A percentile compares a stretch with the other conserved stretches of the same genome.
Conservation (phyloP, 1,284 basidiomycete species). For the Tilletia walkeri region DNA sequence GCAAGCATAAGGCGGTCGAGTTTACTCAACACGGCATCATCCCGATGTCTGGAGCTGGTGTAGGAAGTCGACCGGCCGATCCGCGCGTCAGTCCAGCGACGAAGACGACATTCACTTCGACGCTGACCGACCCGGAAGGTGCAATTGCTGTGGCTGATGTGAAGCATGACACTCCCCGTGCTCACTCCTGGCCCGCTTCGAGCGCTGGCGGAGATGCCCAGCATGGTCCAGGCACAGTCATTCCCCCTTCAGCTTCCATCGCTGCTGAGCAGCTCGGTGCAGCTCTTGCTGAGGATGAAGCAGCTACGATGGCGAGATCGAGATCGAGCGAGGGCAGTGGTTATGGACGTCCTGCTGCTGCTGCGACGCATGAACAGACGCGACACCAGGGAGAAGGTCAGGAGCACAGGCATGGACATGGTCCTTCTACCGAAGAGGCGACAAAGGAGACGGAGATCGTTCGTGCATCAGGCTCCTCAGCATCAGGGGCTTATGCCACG, state of each 20-base stretch:
- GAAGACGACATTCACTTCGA: constrained; percentile 14
- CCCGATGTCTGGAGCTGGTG: neutral
- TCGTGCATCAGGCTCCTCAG: no score
- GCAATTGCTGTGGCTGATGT: neutral
- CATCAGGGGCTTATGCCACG: no score
- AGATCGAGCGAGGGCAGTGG: no score
- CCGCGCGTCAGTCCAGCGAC: neutral
- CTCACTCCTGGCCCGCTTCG: neutral
- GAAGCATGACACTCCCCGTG: no score
- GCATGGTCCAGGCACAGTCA: neutral
- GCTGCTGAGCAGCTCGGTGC: constrained; percentile 1
- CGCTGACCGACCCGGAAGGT: neutral
- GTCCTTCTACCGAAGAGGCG: no score
- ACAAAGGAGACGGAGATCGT: no score
- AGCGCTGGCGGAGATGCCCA: neutral
- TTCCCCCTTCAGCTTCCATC: neutral
- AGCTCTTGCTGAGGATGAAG: neutral
- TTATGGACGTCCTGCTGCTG: no score
- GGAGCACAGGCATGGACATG: no score
- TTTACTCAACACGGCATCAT: neutral
- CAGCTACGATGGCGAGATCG: no score
- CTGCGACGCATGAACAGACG: no score
- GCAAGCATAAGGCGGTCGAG: constrained; percentile 4
- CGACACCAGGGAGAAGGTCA: no score
- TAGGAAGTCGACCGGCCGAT: neutral